phyloP scores from a whole-genome alignment of 305 asterid genomes.

The Solanum aculeatissimum region DNA sequence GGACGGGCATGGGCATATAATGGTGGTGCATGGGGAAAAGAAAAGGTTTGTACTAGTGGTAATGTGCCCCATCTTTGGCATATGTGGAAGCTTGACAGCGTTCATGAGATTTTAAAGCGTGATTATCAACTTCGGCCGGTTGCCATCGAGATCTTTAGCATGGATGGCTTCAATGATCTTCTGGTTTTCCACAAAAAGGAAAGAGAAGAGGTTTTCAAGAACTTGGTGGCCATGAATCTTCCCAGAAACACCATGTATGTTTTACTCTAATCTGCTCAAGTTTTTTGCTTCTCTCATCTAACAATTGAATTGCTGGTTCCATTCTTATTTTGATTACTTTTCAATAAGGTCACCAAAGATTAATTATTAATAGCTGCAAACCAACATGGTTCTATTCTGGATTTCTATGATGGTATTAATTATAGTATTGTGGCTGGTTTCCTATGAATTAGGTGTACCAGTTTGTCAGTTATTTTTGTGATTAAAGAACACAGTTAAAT shows the following conservation, averaged over 20 bases:
- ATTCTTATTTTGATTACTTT: neutral
- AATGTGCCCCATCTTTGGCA: conserved; percentile 96
- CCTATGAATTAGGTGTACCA: neutral
- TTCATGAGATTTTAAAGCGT: conserved; percentile 96
- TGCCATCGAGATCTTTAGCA: conserved; percentile 97
- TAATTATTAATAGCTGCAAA: neutral
- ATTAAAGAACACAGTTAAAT: neutral
- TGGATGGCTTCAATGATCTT: conserved; percentile 99
- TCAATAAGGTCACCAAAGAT: neutral
- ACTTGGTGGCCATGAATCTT: conserved; percentile 94
- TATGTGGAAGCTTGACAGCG: conserved; percentile 98
- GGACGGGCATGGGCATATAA: conserved; percentile 99
- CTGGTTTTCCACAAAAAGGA: conserved; percentile 97
- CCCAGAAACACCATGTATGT: conserved; percentile 99
- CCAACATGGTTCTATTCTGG: neutral
- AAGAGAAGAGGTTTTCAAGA: conserved; percentile 92
- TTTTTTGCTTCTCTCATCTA: neutral
- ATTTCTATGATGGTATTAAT: neutral
- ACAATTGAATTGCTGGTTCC: neutral
- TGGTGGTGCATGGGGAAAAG: conserved; percentile 99
- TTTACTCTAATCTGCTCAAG: conserved; percentile 11
- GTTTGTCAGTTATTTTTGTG: neutral
- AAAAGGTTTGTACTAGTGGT: conserved; percentile 64
- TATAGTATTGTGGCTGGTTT: neutral
- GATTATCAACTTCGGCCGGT: conserved; percentile 99